Base-by-base conservation (phyloP, 768 basidiomycete genomes). In the Lentinus brumalis region DNA sequence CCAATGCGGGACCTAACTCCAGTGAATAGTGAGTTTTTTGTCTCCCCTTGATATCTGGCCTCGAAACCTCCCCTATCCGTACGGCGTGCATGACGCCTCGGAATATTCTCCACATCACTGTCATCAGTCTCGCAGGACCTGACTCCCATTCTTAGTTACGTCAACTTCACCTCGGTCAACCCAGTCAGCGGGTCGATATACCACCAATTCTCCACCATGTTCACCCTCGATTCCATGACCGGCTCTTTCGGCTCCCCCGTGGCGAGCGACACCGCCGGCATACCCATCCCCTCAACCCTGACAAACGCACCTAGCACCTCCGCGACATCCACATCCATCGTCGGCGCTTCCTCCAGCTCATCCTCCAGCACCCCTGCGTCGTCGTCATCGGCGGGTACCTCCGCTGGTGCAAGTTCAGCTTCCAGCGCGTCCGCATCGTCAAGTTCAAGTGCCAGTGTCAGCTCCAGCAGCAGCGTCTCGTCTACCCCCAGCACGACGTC, bases 1-100 rank as follows among this genome's bases (percentile, higher is more conserved):
- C 87, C 0, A 62, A 72, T 53, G 86, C 80, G 47, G 88, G 87
- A 49, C 77, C 85, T 1, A 75, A 86, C 66, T 81, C 83, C n/a
- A 75, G 77, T 62, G 65, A 66, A 49, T 91, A 88, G 89, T 89
- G 68, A 60, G 86, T 73, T 11, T 21, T 7, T 26, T 65, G 21
- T 26, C 21, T 2, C 21, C 1, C 21, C 21, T 2, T 26, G 21
- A 26, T 26, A 26, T 26, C 21, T 26, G 21, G 21, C 21, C 21
- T 26, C 21, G 21, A 26, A 26, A 26, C 21, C 21, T 26, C 21
- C 21, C 21, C 21, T 1, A 26, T 26, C 21, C 21, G 21, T 26
- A 26, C 2, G 21, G 1, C 21, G 21, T 26, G 21, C 21, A 26
- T 26, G 21, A 26, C 21, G 21, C 21, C 21, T 26, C 21, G 21